phyloP scores from a whole-genome alignment of 805 yeast species.

The Pichia exigua region DNA sequence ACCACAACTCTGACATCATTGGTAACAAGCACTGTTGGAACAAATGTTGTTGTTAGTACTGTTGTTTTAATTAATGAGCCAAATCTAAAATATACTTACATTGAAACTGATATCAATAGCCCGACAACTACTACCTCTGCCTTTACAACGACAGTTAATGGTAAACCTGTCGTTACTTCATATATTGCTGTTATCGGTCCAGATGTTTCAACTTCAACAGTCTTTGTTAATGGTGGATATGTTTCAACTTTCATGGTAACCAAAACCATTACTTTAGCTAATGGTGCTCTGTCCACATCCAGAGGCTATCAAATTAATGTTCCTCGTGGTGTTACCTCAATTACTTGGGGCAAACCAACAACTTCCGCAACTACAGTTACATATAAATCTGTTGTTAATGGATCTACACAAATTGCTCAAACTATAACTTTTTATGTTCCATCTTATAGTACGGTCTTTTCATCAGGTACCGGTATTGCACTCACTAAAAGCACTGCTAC shows the following conservation, averaged over 20 bases:
- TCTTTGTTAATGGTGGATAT: neutral
- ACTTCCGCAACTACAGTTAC: neutral
- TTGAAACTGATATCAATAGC: neutral
- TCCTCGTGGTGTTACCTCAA: neutral
- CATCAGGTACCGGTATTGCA: neutral
- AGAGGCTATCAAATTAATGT: neutral
- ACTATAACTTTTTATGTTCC: neutral
- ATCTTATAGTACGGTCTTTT: neutral
- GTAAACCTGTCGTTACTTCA: neutral
- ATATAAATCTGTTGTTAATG: neutral
- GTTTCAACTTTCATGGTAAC: neutral
- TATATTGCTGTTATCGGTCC: conserved; percentile 5
- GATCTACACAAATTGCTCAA: neutral
- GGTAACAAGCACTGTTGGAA: neutral
- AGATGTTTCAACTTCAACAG: neutral
- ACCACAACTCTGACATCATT: neutral
- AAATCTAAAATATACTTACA: neutral
- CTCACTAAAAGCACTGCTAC: neutral
- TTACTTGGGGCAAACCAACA: neutral
- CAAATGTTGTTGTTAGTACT: neutral
- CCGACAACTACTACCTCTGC: neutral
- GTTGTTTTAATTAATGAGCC: conserved; percentile 3
- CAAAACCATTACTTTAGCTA: neutral
- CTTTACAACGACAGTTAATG: neutral
- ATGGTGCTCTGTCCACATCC: neutral